A percentile compares a stretch with the other conserved stretches of the same genome.
Evolutionary conservation across 306 rosid species (phyloP).

Genomic region (Castanea mollissima): DNA sequence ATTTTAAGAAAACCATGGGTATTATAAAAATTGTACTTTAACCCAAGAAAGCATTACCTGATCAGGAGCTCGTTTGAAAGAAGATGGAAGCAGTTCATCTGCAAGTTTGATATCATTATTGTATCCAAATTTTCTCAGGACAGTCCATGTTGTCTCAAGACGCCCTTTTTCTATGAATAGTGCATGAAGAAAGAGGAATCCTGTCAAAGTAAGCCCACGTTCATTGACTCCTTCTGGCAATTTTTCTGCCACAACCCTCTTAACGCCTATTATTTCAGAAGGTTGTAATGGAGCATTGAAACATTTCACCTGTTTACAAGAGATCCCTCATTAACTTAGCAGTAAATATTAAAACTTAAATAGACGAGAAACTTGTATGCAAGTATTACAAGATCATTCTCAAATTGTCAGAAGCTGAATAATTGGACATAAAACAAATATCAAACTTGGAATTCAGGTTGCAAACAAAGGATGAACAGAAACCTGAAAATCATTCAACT

Average conservation of each 20-base stretch:
- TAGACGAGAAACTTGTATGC: background rate
- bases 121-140: slow-evolving; percentile 93
- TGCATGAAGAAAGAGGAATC: slow-evolving; percentile 95
- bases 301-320: slow-evolving; percentile 79
- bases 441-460: background rate
- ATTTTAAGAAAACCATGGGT: background rate
- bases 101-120: slow-evolving; percentile 89
- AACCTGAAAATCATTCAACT: slow-evolving; percentile 65
- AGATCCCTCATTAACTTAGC: slow-evolving; percentile 17
- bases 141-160: slow-evolving; percentile 98
- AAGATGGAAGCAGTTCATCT: slow-evolving; percentile 71
- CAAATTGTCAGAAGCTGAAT: background rate
- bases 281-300: slow-evolving; percentile 98
- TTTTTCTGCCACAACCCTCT: slow-evolving; percentile 91
- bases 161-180: slow-evolving; percentile 96
- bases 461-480: background rate
- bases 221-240: slow-evolving; percentile 96
- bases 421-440: background rate
- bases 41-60: slow-evolving; percentile 52
- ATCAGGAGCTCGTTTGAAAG: slow-evolving; percentile 63
- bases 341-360: background rate
- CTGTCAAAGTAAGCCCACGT: slow-evolving; percentile 93
- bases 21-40: background rate
- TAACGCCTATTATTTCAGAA: slow-evolving; percentile 85
- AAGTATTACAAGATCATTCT: background rate